These are phyloP conservation scores for Ramaria rubella DNA, from an alignment of 768 basidiomycete species.

Conservation along the genomic window DNA sequence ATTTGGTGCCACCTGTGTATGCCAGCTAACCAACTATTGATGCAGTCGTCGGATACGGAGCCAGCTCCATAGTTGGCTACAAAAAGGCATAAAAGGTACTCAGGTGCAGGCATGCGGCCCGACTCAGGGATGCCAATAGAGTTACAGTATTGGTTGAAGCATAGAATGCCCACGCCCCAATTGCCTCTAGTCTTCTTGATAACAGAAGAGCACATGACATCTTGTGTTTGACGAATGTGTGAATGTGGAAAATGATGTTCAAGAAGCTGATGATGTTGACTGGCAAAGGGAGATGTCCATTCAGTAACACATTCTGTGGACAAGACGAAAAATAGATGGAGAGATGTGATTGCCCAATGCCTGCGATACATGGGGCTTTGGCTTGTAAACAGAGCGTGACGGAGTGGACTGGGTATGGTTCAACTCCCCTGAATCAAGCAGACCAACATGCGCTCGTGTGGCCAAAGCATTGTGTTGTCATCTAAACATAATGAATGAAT, in stretches of 20 bases:
- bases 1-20: too few species aligned
- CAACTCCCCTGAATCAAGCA: too few species aligned
- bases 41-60: too few species aligned
- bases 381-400: not conserved
- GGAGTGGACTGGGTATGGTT: not conserved
- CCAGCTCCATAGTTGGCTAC: too few species aligned
- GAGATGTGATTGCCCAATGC: not conserved
- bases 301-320: not conserved
- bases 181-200: not conserved
- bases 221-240: not conserved
- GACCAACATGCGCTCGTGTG: too few species aligned
- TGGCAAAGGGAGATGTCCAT: too few species aligned
- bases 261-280: not conserved
- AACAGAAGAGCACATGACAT: too few species aligned
- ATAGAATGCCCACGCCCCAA: constrained; percentile 32
- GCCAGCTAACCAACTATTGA: too few species aligned
- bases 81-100: constrained; percentile 26
- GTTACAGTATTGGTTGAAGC: constrained; percentile 37
- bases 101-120: constrained; percentile 25
- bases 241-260: not conserved
- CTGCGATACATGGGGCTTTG: too few species aligned
- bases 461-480: too few species aligned
- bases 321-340: not conserved
- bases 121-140: constrained; percentile 27
- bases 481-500: not conserved